Base-by-base conservation (phyloP, 495 filamentous ascomycete species). In the Wilcoxina mikolae region DNA sequence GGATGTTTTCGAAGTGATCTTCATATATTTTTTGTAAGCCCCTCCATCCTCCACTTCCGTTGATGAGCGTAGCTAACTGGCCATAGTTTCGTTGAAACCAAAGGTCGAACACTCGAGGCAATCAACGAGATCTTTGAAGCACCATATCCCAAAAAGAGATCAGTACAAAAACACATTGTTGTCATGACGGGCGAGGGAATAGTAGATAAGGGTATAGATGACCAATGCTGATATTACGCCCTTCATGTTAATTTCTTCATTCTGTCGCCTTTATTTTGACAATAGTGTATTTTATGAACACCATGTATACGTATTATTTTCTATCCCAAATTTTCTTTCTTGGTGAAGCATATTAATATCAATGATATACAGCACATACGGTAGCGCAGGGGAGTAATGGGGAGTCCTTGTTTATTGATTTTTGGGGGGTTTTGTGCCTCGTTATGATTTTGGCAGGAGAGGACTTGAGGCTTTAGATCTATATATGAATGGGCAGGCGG, bases 81-180 rank as follows among this genome's bases (percentile, higher is more conserved):
- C 7, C 15, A 29, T 27, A 65, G 62, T 61, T 78, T 76, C 55
- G 74, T 76, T 0, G 76, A 79, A 57, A 78, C 76, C 1, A 77
- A 76, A 43, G 73, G 71, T 1, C 60, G 74, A 51, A 77, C 72
- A 0, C 60, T 74, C 7, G 73, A 75, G 50, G 73, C 75, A 47
- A 71, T 75, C 35, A 72, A 71, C n/a, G 61, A 66, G 38, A 66
- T 66, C 20, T 66, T 66, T 47, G 62, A 61, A 15, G 63, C 63
- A 7, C 58, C 58, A 31, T 65, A 66, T 31, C 63, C 63, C 11
- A 62, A 60, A 51, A 51, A 61, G 20, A 53, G 53, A 7, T 58
- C 54, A 46, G 25, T 65, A 26, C 33, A 60, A 57, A 62, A 55
- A 43, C 52, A 53, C 24, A 57, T 47, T 2, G 60, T 65, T 26